Conservation (phyloP, 1,139 yeast genomes). For the Eremothecium coryli region DNA sequence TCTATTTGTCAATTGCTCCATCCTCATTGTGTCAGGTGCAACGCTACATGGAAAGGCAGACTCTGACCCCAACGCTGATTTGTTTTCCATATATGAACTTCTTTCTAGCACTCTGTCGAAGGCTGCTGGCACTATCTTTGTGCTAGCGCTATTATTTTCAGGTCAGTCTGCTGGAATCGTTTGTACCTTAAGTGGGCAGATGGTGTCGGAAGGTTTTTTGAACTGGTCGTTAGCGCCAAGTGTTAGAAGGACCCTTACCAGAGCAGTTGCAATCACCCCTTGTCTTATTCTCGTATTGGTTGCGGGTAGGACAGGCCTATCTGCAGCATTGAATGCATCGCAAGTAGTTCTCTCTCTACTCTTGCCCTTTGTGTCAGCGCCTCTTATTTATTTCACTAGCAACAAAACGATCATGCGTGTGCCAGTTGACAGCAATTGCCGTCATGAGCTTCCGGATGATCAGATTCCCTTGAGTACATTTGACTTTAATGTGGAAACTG, state of each 20-base stretch:
- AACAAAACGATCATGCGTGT: conserved; percentile 52
- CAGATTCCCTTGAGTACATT: conserved; percentile 16
- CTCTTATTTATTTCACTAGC: conserved; percentile 62
- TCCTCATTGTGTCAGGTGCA: conserved; percentile 65
- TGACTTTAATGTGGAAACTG: conserved; percentile 9
- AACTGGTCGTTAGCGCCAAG: conserved; percentile 66
- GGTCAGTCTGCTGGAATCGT: conserved; percentile 80
- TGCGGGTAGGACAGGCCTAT: conserved; percentile 62
- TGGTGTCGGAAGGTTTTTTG: conserved; percentile 70
- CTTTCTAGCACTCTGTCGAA: conserved; percentile 52
- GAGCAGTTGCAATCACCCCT: conserved; percentile 65
- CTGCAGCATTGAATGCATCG: conserved; percentile 60
- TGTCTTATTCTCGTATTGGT: conserved; percentile 54
- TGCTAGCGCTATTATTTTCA: conserved; percentile 62
- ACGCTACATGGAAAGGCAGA: conserved; percentile 53
- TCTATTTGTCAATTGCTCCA: conserved; percentile 64
- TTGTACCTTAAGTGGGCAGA: conserved; percentile 75
- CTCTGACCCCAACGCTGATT: conserved; percentile 53
- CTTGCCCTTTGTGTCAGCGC: conserved; percentile 68
- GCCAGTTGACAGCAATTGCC: conserved; percentile 17
- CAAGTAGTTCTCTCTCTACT: conserved; percentile 65
- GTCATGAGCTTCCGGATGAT: conserved; percentile 12
- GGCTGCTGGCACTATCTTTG: conserved; percentile 64
- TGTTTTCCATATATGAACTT: conserved; percentile 63
- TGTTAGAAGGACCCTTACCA: conserved; percentile 59